A percentile compares a stretch with the other conserved stretches of the same genome.
Conservation (phyloP, 257 asterid genomes). For the Solanum chilense region DNA sequence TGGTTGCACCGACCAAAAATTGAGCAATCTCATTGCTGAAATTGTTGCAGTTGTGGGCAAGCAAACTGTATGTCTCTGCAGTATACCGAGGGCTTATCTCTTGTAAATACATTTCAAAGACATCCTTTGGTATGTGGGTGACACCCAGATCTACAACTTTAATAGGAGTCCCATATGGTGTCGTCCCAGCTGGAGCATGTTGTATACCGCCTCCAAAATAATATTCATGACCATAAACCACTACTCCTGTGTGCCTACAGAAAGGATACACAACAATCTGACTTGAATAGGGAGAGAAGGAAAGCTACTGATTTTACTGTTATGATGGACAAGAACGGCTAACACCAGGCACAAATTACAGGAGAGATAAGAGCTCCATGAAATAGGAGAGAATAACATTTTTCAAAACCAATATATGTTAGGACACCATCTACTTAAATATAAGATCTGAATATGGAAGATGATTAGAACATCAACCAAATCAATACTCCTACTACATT, state of each 20-base stretch:
- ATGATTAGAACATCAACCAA: not conserved
- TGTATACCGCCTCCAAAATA: slow-evolving; percentile 3
- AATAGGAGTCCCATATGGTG: slow-evolving; percentile 83
- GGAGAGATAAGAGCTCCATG: not conserved
- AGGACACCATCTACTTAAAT: not conserved
- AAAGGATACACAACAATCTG: not conserved
- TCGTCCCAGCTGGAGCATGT: slow-evolving; percentile 52
- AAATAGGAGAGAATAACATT: not conserved
- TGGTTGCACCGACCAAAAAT: not conserved
- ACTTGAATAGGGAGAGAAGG: not conserved
- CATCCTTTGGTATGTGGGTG: slow-evolving; percentile 84
- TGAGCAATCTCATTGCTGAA: slow-evolving; percentile 62
- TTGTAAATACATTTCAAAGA: slow-evolving; percentile 68
- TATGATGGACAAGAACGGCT: not conserved
- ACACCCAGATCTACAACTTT: slow-evolving; percentile 73
- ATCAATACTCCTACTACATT: not conserved
- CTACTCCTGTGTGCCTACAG: slow-evolving; percentile 95
- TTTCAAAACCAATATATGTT: not conserved
- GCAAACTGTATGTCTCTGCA: slow-evolving; percentile 72
- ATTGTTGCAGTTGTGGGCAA: slow-evolving; percentile 87
- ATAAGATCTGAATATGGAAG: not conserved
- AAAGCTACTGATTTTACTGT: not conserved
- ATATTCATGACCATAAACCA: slow-evolving; percentile 59
- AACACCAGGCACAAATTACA: not conserved
- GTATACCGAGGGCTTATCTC: slow-evolving; percentile 83